Percentiles rank a stretch among this genome's conserved stretches.
Evolutionary conservation across 441 rosid species (phyloP).

Genomic region (Populus hybrid): DNA sequence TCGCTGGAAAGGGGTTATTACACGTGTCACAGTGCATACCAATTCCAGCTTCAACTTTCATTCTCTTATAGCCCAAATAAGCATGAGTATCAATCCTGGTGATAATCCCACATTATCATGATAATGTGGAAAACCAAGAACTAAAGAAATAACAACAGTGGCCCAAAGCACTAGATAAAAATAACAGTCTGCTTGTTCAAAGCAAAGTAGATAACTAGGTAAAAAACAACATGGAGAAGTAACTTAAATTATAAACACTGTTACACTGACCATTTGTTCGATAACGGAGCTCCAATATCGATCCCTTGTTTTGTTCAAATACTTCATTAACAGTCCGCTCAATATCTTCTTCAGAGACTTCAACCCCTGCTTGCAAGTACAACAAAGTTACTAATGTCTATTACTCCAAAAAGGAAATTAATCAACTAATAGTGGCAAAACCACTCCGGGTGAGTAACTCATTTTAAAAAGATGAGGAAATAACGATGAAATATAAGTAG

Average conservation of each 20-base stretch:
- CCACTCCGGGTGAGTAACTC: background rate
- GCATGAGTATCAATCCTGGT: background rate
- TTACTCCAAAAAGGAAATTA: slow-evolving; percentile 1
- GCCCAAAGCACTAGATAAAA: background rate
- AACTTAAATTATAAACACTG: slow-evolving; percentile 22
- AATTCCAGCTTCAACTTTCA: background rate
- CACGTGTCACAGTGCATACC: background rate
- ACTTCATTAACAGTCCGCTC: slow-evolving; percentile 49
- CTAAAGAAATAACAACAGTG: background rate
- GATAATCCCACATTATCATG: background rate
- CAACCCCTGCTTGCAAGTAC: slow-evolving; percentile 58
- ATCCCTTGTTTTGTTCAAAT: slow-evolving; percentile 59
- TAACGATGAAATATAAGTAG: background rate
- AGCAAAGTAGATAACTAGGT: background rate
- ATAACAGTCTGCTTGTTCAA: background rate
- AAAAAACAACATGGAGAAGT: background rate
- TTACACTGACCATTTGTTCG: slow-evolving; percentile 86
- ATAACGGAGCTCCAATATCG: slow-evolving; percentile 72
- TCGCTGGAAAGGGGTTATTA: background rate
- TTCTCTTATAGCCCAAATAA: background rate
- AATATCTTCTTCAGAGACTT: slow-evolving; percentile 77
- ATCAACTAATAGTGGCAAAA: slow-evolving; percentile 6
- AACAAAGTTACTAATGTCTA: slow-evolving; percentile 20
- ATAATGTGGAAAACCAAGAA: background rate
- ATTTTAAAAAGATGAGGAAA: background rate